phyloP scores from a whole-genome alignment of 2,329 filamentous ascomycete species.

The Stemphylium beticola region DNA sequence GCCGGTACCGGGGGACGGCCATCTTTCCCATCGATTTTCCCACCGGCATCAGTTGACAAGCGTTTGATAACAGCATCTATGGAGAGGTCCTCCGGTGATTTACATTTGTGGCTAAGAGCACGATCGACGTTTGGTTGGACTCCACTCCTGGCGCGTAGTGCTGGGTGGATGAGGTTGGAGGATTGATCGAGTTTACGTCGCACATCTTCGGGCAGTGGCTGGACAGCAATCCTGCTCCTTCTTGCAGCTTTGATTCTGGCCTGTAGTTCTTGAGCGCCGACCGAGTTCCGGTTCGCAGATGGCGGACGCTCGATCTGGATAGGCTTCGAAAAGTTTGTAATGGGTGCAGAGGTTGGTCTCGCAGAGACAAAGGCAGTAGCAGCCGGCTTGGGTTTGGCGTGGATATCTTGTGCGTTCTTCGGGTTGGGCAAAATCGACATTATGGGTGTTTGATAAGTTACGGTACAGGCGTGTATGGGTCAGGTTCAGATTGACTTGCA shows the following conservation, averaged over 20 bases:
- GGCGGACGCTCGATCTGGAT: neutral
- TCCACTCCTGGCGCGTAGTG: constrained; percentile 14
- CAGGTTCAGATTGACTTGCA: neutral
- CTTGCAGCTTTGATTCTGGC: constrained; percentile 29
- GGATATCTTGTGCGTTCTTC: constrained; percentile 40
- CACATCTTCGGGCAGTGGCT: constrained; percentile 13
- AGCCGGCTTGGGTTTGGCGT: constrained; percentile 32
- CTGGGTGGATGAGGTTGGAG: constrained; percentile 17
- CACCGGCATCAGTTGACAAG: constrained; percentile 6
- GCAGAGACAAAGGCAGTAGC: constrained; percentile 14
- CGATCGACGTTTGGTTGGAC: constrained; percentile 1
- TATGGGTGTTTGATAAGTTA: neutral
- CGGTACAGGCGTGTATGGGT: neutral
- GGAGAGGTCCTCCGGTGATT: constrained; percentile 13
- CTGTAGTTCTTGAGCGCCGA: constrained; percentile 25
- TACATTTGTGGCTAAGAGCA: constrained; percentile 9
- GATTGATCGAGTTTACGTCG: constrained; percentile 18
- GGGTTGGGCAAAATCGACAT: constrained; percentile 45
- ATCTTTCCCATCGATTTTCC: neutral
- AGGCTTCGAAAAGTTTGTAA: constrained; percentile 23
- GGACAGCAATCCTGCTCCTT: constrained; percentile 14
- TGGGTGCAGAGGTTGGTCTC: constrained; percentile 28
- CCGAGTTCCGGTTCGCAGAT: constrained; percentile 11
- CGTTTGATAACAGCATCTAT: constrained; percentile 37
- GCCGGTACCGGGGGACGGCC: constrained; percentile 5